phyloP scores from a whole-genome alignment of 1,284 basidiomycete species.

The Ustilago curta region DNA sequence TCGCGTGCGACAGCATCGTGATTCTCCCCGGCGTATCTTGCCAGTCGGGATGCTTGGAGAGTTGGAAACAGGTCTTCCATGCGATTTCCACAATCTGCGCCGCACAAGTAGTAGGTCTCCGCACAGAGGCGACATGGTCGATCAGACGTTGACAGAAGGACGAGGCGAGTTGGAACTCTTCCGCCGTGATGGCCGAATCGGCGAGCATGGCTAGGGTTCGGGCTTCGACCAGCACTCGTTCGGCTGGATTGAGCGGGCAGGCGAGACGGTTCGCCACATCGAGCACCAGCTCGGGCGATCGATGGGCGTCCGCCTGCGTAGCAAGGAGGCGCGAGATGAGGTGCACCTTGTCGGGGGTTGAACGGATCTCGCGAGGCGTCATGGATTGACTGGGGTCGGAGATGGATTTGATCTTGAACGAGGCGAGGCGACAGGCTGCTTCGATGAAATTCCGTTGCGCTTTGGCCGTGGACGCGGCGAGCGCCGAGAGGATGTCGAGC shows the following conservation, averaged over 20 bases:
- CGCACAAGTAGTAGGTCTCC: neutral
- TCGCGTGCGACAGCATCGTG: constrained; percentile 32
- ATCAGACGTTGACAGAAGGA: constrained; percentile 33
- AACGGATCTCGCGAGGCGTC: constrained; percentile 35
- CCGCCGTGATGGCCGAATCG: constrained; percentile 30
- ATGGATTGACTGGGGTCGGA: constrained; percentile 11
- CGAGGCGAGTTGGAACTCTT: constrained; percentile 37
- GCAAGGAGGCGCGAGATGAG: constrained; percentile 33
- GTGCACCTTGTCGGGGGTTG: constrained; percentile 25
- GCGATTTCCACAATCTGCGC: constrained; percentile 20
- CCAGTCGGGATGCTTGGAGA: constrained; percentile 48
- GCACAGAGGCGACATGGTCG: constrained; percentile 8
- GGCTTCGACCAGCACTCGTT: constrained; percentile 19
- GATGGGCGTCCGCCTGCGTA: constrained; percentile 36
- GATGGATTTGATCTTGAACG: constrained; percentile 43
- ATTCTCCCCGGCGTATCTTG: constrained; percentile 36
- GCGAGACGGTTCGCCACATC: constrained; percentile 24
- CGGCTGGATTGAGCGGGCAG: neutral
- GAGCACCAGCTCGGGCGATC: constrained; percentile 41
- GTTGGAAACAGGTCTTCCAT: constrained; percentile 38
- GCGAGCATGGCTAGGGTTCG: constrained; percentile 48
- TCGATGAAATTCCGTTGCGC: constrained; percentile 45
- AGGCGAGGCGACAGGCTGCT: constrained; percentile 43
- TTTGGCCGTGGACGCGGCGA: neutral
- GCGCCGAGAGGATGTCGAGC: constrained; percentile 25